Conservation (phyloP, 2,329 filamentous ascomycete species). For the Lachnellula arida region DNA sequence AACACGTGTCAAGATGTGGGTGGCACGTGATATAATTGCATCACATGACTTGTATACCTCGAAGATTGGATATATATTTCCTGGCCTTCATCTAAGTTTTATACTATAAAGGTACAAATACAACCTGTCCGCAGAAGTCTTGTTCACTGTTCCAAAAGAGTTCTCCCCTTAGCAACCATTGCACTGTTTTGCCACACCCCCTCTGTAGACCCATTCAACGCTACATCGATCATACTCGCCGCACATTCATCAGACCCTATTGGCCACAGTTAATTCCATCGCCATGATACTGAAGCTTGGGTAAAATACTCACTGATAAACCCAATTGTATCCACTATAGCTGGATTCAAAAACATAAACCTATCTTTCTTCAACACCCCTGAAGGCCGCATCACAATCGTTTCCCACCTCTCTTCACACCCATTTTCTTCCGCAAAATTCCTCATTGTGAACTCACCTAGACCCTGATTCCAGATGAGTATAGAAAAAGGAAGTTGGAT, state of each 20-base stretch:
- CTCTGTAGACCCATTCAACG: not conserved
- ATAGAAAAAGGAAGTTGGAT: not conserved
- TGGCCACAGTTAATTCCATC: not conserved
- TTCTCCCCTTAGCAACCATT: not conserved
- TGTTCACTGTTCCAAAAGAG: not conserved
- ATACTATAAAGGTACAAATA: no score
- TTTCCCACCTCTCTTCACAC: not conserved
- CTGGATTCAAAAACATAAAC: not conserved
- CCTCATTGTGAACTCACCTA: not conserved
- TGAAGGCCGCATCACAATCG: slow-evolving; percentile 1
- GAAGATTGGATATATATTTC: no score
- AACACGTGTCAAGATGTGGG: no score
- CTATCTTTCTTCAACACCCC: not conserved
- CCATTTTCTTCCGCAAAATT: not conserved
- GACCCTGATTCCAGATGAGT: not conserved
- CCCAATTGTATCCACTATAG: not conserved
- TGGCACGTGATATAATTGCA: no score
- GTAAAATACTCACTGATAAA: slow-evolving; percentile 1
- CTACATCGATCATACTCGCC: slow-evolving; percentile 1
- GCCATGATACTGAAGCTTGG: not conserved
- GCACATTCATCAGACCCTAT: slow-evolving; percentile 1
- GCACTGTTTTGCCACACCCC: not conserved
- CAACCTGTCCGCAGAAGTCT: not conserved
- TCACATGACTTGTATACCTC: no score
- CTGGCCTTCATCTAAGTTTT: no score